Percentiles rank a stretch among this genome's conserved stretches.
phyloP scores from a whole-genome alignment of 768 basidiomycete genomes.

The Galerina marginata region DNA sequence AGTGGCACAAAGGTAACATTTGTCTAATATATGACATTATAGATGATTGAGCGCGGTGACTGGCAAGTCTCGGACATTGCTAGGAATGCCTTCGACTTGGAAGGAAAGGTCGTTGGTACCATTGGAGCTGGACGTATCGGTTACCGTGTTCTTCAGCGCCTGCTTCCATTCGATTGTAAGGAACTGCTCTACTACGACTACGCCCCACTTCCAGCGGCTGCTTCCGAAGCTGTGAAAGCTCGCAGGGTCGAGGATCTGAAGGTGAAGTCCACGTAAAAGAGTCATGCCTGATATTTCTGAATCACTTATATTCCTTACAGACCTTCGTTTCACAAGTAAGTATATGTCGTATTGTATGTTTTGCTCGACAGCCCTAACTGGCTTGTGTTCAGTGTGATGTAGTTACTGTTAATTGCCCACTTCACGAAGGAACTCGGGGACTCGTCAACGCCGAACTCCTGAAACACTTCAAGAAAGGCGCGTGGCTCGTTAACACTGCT shows the following conservation, averaged over 20 bases:
- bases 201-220: conserved; percentile 71
- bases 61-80: conserved; percentile 89
- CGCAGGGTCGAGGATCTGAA: conserved; percentile 82
- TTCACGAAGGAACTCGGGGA: conserved; percentile 84
- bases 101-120: conserved; percentile 90
- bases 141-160: conserved; percentile 82
- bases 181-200: conserved; percentile 93
- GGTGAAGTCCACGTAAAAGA: conserved; percentile 33
- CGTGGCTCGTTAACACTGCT: conserved; percentile 93
- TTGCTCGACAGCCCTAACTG: not conserved
- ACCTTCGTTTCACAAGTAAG: conserved; percentile 51
- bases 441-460: conserved; percentile 84
- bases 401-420: conserved; percentile 86
- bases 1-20: not conserved
- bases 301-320: conserved; percentile 2
- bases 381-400: conserved; percentile 62
- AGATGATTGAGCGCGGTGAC: conserved; percentile 85
- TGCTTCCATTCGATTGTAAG: conserved; percentile 85
- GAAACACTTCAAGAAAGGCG: conserved; percentile 89
- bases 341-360: not conserved
- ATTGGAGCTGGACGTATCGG: conserved; percentile 85
- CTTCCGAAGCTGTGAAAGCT: conserved; percentile 67
- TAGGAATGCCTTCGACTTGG: conserved; percentile 85
- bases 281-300: not conserved
- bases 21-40: not conserved